phyloP scores from a whole-genome alignment of 345 rosid genomes.

The Lepidium sativum region DNA sequence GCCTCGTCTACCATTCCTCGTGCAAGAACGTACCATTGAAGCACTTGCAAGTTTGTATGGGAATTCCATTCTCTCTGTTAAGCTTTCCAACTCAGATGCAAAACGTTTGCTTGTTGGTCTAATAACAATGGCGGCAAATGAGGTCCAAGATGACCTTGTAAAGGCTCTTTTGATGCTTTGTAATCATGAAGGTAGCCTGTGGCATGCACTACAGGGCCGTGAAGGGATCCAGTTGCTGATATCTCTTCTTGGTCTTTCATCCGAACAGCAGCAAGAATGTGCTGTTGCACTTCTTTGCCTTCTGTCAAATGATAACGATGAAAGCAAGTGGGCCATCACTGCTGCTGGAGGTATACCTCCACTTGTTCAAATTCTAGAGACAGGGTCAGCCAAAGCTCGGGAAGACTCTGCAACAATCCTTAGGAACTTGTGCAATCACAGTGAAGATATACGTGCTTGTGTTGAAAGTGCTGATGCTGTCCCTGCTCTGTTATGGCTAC shows the following conservation, averaged over 20 bases:
- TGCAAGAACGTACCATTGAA: conserved; percentile 96
- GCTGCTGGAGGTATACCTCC: conserved; percentile 99
- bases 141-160: conserved; percentile 91
- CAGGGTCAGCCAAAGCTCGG: conserved; percentile 95
- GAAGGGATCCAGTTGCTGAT: conserved; percentile 95
- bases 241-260: conserved; percentile 98
- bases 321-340: conserved; percentile 99
- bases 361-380: conserved; percentile 95
- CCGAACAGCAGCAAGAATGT: conserved; percentile 99
- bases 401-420: conserved; percentile 98
- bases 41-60: conserved; percentile 99
- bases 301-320: conserved; percentile 92
- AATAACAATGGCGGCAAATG: conserved; percentile 91
- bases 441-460: conserved; percentile 98
- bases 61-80: conserved; percentile 63
- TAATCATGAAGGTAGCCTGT: conserved; percentile 75
- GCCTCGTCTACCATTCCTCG: conserved; percentile 76
- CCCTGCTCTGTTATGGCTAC: conserved; percentile 96
- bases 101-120: conserved; percentile 96
- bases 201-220: conserved; percentile 98
- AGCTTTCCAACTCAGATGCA: conserved; percentile 80
- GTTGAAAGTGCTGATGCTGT: conserved; percentile 99
- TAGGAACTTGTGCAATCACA: conserved; percentile 96
- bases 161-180: conserved; percentile 87
- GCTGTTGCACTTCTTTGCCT: conserved; percentile 96